Conservation (phyloP, 495 filamentous ascomycete species). For the Penicillium waksmanii region DNA sequence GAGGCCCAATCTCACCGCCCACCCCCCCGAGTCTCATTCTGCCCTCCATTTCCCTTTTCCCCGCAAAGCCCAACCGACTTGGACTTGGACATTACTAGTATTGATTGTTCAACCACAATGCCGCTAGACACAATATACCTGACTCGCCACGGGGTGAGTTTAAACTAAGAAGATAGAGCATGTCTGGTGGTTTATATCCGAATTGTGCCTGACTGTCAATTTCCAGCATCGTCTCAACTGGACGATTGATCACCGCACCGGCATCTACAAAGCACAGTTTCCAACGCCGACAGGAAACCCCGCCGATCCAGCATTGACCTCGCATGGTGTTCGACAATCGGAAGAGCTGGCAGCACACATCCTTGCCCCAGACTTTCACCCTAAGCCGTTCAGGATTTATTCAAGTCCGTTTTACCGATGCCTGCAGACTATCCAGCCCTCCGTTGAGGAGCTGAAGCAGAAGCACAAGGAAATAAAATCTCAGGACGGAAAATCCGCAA, state of each 20-base stretch:
- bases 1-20: conserved; percentile 26
- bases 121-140: conserved; percentile 82
- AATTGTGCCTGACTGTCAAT: background rate
- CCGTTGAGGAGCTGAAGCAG: conserved; percentile 57
- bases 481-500: background rate
- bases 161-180: background rate
- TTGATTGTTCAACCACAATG: conserved; percentile 29
- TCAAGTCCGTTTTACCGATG: conserved; percentile 90
- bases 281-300: conserved; percentile 82
- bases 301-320: conserved; percentile 83
- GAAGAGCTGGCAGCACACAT: conserved; percentile 74
- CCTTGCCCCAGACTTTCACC: conserved; percentile 61
- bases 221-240: conserved; percentile 85
- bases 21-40: background rate
- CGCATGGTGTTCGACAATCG: conserved; percentile 84
- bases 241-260: conserved; percentile 78
- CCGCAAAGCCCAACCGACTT: conserved; percentile 15
- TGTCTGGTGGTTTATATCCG: background rate
- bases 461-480: conserved; percentile 14
- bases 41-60: conserved; percentile 17
- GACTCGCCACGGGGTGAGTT: conserved; percentile 80
- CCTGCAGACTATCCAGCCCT: conserved; percentile 80
- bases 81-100: background rate
- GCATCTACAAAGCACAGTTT: conserved; percentile 68
- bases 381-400: conserved; percentile 70